Evolutionary conservation across 768 basidiomycete species (phyloP).

Genomic region (Boletus bicolor): DNA sequence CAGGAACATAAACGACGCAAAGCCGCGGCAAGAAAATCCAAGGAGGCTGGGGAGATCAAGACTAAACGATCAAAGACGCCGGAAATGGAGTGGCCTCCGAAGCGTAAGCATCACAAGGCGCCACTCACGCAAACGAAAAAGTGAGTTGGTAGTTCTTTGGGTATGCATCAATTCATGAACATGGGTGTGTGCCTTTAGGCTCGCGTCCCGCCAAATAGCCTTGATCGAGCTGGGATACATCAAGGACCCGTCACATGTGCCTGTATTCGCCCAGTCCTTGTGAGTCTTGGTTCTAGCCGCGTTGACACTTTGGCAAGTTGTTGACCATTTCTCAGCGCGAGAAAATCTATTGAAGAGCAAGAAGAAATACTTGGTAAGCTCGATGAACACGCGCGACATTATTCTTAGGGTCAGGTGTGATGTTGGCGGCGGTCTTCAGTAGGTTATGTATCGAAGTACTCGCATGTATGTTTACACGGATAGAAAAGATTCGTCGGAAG

Average conservation of each 20-base stretch:
- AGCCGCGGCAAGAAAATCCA: constrained; percentile 23
- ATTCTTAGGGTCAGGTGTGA: neutral
- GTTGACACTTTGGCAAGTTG: neutral
- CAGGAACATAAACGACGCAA: constrained; percentile 29
- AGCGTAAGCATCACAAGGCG: constrained; percentile 51
- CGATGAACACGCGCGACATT: constrained; percentile 32
- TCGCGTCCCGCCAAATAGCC: constrained; percentile 53
- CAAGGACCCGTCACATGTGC: constrained; percentile 46
- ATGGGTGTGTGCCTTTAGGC: constrained; percentile 33
- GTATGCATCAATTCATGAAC: neutral
- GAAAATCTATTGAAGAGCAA: constrained; percentile 42
- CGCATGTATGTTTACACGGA: neutral
- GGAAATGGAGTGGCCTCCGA: constrained; percentile 61
- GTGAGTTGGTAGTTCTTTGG: constrained; percentile 34
- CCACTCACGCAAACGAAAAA: constrained; percentile 47
- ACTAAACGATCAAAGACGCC: constrained; percentile 28
- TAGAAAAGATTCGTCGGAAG: neutral
- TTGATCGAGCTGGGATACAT: constrained; percentile 64
- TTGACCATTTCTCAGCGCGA: constrained; percentile 31
- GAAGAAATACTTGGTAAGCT: constrained; percentile 40
- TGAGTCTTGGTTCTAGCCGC: constrained; percentile 34
- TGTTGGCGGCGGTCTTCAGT: neutral
- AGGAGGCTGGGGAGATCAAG: constrained; percentile 5
- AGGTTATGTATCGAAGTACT: neutral
- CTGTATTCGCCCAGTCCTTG: constrained; percentile 64